Base-by-base conservation (phyloP, 2,329 filamentous ascomycete genomes). In the Gnomoniopsis smithogilvyi region DNA sequence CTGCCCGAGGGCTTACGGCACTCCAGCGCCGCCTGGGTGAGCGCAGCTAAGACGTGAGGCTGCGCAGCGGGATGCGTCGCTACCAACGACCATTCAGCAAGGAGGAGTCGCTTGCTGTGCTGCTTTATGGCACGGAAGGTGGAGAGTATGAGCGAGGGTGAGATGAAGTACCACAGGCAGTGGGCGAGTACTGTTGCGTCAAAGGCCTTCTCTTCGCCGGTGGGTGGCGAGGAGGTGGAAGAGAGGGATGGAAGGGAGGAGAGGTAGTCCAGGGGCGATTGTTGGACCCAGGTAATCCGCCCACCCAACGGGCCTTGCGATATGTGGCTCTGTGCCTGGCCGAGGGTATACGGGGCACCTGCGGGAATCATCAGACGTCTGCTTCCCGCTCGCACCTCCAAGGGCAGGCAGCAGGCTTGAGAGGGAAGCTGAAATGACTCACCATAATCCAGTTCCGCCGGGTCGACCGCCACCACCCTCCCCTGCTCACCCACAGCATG, bases 161-260 rank as follows among this genome's bases (percentile, higher is more conserved):
- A 64, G 43, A 49, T 17, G 21, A 85, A 84, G 66, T 85, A 85
- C 77, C 78, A 85, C 30, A 82, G 72, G 63, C 73, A 77, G 67
- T 85, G 81, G 19, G 72, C 71, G 38, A 85, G 71, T 3, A 84
- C 76, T 2, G 75, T 73, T 22, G 72, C 74, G 61, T 81, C 77
- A 68, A 76, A 82, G 59, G 64, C 58, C n/a, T 57, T 51, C 38
- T 45, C 38, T 34, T 30, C 19, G 33, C 46, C 17, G 33, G 61
- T 6, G 38, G 30, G 38, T n/a, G n/a, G n/a, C n/a, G n/a, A n/a
- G n/a, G n/a, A n/a, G n/a, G n/a, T n/a, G 54, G 53, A 38, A 64
- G 43, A 51, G 52, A 56, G 36, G 52, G 43, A 41, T 54, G 60
- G 19, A 60, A 63, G 43, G 51, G 59, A 62, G 11, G 65, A 55